Evolutionary conservation across 2,329 filamentous ascomycete genomes (phyloP), one percentile per base, ranked within the genome.

Genomic region (Colletotrichum horii): DNA sequence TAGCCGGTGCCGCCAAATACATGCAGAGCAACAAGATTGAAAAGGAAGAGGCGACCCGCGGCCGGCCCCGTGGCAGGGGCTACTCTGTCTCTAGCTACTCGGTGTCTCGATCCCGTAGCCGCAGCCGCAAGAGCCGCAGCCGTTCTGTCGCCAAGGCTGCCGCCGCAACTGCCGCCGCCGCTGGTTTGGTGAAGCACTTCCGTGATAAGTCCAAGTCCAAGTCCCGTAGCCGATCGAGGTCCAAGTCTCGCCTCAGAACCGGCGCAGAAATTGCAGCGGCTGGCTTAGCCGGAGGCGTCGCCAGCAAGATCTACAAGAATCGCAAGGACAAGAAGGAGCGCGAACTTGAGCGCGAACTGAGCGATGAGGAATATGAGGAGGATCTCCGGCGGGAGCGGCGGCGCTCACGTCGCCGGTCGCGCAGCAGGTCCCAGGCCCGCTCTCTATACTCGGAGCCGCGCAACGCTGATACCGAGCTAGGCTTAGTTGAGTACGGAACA

Each of bases 401-500:
- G 32, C 70, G 67, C 30, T 52, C 66, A 56, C 77, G 69, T 65
- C 77, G 75, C 36, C 70, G 77, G 78, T 85, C 84, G 69, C 86
- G 88, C 83, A 89, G 87, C 86, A 89, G 88, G 85, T 91, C 90
- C 84, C 83, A 83, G 81, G 85, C 87, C 85, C 84, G 85, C 85
- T 85, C 86, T 85, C 84, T 83, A 83, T 84, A 87, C 85, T 87
- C 87, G 80, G 87, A 89, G 83, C 84, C 85, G 81, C 84, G 84
- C 78, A 78, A 82, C 83, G 88, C 89, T 92, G 91, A 93, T 90
- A 89, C 88, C 87, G 90, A 92, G 86, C 86, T 93, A 91, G 91
- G 91, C 86, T 88, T 93, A 88, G 90, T 93, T 89, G 90, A 93
- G 83, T 93, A 93, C 87, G 91, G 91, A 79, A 87, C 86, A 81